A percentile compares a stretch with the other conserved stretches of the same genome.
These are phyloP conservation scores for Penicillium expansum DNA, from an alignment of 2,329 filamentous ascomycete genomes.

Conservation along the genomic window DNA sequence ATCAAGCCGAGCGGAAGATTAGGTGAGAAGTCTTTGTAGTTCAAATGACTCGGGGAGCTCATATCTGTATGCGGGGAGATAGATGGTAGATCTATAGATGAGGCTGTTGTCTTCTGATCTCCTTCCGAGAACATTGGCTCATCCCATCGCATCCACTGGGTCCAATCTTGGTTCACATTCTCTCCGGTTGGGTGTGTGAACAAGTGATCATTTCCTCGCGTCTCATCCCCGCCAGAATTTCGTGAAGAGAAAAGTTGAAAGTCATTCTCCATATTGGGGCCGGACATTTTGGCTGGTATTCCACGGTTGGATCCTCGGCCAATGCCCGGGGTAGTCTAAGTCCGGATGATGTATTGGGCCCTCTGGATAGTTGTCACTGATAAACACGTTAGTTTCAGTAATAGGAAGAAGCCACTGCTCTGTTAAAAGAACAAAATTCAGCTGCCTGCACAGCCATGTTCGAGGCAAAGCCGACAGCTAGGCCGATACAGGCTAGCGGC, in stretches of 20 bases:
- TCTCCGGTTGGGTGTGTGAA: conserved; percentile 25
- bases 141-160: conserved; percentile 48
- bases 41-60: conserved; percentile 21
- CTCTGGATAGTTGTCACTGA: conserved; percentile 8
- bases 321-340: not conserved
- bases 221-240: conserved; percentile 19
- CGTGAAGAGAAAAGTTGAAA: conserved; percentile 36
- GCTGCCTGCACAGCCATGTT: conserved; percentile 2
- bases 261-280: conserved; percentile 30
- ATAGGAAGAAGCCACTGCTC: not conserved
- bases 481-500: conserved; percentile 3
- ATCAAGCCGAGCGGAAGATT: conserved; percentile 33
- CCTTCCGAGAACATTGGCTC: conserved; percentile 34
- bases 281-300: conserved; percentile 23
- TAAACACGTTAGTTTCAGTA: not conserved
- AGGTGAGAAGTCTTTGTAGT: conserved; percentile 30
- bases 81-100: conserved; percentile 25
- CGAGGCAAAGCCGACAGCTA: not conserved
- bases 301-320: conserved; percentile 11
- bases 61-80: conserved; percentile 28
- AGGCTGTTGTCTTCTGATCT: conserved; percentile 27
- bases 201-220: conserved; percentile 10
- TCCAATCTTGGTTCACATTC: conserved; percentile 41
- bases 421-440: not conserved
- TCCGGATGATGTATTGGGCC: not conserved